Conservation (phyloP, 1,284 basidiomycete species). For the Rhizoctonia solani region DNA sequence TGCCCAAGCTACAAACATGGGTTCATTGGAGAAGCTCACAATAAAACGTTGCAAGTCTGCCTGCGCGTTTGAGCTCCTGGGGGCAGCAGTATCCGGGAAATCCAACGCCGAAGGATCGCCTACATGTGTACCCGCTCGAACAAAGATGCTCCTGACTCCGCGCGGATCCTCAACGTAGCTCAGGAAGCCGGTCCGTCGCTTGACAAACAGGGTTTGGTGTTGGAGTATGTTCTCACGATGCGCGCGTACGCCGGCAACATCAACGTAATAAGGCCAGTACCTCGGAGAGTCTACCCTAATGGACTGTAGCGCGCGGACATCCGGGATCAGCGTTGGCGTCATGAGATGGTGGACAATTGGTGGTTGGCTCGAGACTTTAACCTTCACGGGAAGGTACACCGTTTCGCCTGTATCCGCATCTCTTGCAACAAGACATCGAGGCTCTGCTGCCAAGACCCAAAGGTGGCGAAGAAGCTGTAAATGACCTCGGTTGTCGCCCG, state of each 20-base stretch:
- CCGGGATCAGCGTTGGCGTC: slow-evolving; percentile 89
- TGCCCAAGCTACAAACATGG: slow-evolving; percentile 73
- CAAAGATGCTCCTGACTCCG: slow-evolving; percentile 87
- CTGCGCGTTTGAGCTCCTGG: slow-evolving; percentile 61
- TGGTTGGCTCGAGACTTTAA: slow-evolving; percentile 69
- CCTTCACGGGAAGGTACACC: slow-evolving; percentile 88
- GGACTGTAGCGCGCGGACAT: slow-evolving; percentile 75
- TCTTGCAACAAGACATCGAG: slow-evolving; percentile 85
- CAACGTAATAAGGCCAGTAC: slow-evolving; percentile 90
- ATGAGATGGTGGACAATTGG: slow-evolving; percentile 69
- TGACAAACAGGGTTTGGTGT: slow-evolving; percentile 86
- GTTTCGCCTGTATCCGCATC: slow-evolving; percentile 90
- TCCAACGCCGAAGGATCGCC: slow-evolving; percentile 77
- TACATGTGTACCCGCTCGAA: slow-evolving; percentile 73
- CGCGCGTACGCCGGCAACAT: slow-evolving; percentile 67
- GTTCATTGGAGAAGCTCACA: slow-evolving; percentile 79
- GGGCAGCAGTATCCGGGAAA: slow-evolving; percentile 73
- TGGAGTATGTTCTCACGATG: slow-evolving; percentile 71
- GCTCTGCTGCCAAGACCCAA: slow-evolving; percentile 95
- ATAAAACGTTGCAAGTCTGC: slow-evolving; percentile 82
- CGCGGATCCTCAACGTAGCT: slow-evolving; percentile 92
- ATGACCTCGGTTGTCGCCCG: slow-evolving; percentile 88
- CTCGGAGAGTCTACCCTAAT: slow-evolving; percentile 89
- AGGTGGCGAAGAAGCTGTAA: slow-evolving; percentile 93
- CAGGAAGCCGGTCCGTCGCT: slow-evolving; percentile 88